Conservation (phyloP, 1,284 basidiomycete species). For the Sparassis latifolia region DNA sequence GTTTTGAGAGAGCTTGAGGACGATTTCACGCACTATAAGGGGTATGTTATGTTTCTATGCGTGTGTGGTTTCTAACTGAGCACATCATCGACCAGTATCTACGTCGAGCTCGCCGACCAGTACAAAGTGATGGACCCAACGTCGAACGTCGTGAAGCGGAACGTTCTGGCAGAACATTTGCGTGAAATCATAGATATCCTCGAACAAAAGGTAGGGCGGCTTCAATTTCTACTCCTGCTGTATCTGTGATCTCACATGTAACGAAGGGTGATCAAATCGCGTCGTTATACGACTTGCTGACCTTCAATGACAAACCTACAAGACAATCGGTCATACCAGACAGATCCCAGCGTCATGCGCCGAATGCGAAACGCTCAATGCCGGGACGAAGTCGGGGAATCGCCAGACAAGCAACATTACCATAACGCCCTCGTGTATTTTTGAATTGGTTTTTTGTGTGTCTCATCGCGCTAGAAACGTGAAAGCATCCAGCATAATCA, state of each 20-base stretch:
- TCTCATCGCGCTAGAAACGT: too few relatives aligned
- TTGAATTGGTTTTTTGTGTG: too few relatives aligned
- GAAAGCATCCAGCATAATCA: too few relatives aligned
- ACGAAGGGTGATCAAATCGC: constrained; percentile 83
- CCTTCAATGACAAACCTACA: constrained; percentile 62
- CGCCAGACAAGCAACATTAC: too few relatives aligned
- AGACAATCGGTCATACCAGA: constrained; percentile 27
- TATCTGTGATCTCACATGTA: background rate
- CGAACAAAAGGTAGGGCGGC: constrained; percentile 68
- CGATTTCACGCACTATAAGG: constrained; percentile 86
- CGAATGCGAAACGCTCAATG: too few relatives aligned
- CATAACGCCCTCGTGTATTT: too few relatives aligned
- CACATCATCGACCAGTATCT: constrained; percentile 50
- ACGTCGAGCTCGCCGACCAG: constrained; percentile 82
- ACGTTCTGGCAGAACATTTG: constrained; percentile 78
- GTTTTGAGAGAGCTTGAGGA: constrained; percentile 83
- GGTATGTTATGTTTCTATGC: constrained; percentile 39
- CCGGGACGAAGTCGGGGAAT: too few relatives aligned
- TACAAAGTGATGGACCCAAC: constrained; percentile 84
- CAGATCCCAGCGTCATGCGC: too few relatives aligned
- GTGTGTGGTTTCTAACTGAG: background rate
- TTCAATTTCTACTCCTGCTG: background rate
- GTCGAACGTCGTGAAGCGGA: constrained; percentile 72
- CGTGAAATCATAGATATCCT: constrained; percentile 85
- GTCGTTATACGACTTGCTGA: constrained; percentile 72